Evolutionary conservation across 139 green algal species (phyloP), one percentile per base, ranked within the genome.

Genomic region (Haematococcus lacustris): DNA sequence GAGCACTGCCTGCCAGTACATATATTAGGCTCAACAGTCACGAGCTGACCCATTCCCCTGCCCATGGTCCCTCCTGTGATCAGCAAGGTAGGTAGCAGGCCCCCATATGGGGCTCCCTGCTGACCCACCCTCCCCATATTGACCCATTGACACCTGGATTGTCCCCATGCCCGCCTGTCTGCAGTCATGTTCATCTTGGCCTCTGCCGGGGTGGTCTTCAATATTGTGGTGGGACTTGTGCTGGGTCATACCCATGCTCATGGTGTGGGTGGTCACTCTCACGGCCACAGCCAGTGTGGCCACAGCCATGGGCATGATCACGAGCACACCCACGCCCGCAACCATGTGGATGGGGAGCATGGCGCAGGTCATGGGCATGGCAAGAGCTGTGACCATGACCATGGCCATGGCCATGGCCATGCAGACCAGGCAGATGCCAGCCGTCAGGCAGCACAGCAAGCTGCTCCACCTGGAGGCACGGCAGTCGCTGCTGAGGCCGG

Each of bases 181-280:
- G 51, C 82, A 86, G 83, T 96, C 23, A 97, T 97, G 92, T 94
- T 93, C 75, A 85, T 94, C 67, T 76, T 97, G 0, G 87, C 92
- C 0, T 26, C 78, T 25, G 85, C 85, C 1, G 93, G 91, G 66
- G 82, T 98, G 13, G 71, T 62, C 1, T 89, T 97, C 70, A 98
- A 98, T 77, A 32, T 94, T 0, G 30, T 88, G 0, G 77, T 96
- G 26, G 60, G 88, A 26, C 57, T 82, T 1, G 79, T 93, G 3
- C 82, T 94, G 39, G 91, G 88, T 17, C 76, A 86, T 57, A 62
- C 80, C 38, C 82, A 84, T 64, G 53, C 65, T 35, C 80, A 87
- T 51, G 71, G 78, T 33, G 38, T 61, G 23, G 33, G 60, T 0
- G 73, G 64, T 26, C 70, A 79, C 38, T 74, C 68, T 41, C 73